Conservation (phyloP, 768 basidiomycete species). For the Suillus discolor region DNA sequence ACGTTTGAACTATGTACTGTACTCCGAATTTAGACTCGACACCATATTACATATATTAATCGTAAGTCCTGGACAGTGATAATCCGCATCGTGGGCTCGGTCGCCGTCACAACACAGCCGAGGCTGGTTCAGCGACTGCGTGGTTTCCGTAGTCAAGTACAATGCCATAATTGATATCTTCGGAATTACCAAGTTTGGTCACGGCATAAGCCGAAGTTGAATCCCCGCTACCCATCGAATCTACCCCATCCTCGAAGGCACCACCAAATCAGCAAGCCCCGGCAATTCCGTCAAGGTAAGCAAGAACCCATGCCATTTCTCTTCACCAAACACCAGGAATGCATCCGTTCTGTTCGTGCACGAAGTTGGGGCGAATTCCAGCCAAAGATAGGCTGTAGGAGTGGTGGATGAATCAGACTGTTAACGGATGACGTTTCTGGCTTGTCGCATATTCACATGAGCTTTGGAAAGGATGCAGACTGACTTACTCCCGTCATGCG, state of each 20-base stretch:
- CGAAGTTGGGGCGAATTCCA: constrained; percentile 2
- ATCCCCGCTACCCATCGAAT: constrained; percentile 21
- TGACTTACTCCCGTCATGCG: constrained; percentile 16
- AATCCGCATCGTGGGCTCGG: not conserved
- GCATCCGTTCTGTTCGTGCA: constrained; percentile 10
- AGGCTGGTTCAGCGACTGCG: not conserved
- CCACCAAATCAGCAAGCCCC: constrained; percentile 28
- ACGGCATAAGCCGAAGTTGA: constrained; percentile 33
- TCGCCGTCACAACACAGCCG: not conserved
- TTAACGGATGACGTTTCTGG: constrained; percentile 39
- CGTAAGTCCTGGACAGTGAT: not conserved
- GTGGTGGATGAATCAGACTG: constrained; percentile 45
- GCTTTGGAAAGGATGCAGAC: constrained; percentile 14
- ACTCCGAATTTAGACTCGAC: not conserved
- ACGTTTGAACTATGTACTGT: not conserved
- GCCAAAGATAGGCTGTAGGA: constrained; percentile 22
- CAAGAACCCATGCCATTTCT: constrained; percentile 34
- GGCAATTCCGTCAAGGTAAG: constrained; percentile 63
- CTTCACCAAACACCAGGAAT: constrained; percentile 15
- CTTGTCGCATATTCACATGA: constrained; percentile 18
- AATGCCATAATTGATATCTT: not conserved
- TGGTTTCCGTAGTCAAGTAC: not conserved
- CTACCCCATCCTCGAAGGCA: constrained; percentile 17
- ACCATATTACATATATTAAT: not conserved
- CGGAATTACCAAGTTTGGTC: constrained; percentile 14